A percentile compares a stretch with the other conserved stretches of the same genome.
Evolutionary conservation across 805 yeast genomes (phyloP).

Genomic region (Ogataea ramenticola): DNA sequence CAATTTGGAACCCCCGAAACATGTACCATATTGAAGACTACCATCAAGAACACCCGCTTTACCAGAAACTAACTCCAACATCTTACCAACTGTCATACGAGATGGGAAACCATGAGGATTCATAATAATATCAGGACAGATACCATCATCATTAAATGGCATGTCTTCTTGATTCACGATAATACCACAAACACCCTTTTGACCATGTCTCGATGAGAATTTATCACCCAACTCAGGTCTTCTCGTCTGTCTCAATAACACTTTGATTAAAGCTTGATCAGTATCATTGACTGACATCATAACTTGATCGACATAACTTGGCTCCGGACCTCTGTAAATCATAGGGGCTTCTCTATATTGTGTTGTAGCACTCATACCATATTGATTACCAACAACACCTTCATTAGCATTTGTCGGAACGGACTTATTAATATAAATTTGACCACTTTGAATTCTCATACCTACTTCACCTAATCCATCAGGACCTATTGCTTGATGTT

Average conservation of each 20-base stretch:
- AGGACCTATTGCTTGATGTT: constrained; percentile 80
- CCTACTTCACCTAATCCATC: constrained; percentile 98
- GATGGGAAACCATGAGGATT: constrained; percentile 99
- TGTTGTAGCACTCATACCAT: constrained; percentile 25
- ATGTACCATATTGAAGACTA: constrained; percentile 88
- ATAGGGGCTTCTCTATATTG: constrained; percentile 86
- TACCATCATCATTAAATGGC: constrained; percentile 91
- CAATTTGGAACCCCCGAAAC: constrained; percentile 96
- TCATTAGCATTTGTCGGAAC: constrained; percentile 85
- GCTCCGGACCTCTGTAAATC: constrained; percentile 89
- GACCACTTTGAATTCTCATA: constrained; percentile 82
- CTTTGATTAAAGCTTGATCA: constrained; percentile 91
- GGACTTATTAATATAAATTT: constrained; percentile 87
- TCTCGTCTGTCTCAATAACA: constrained; percentile 87
- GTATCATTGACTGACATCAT: constrained; percentile 95
- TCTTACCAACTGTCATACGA: constrained; percentile 99
- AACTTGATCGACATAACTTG: constrained; percentile 92
- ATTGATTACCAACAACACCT: constrained; percentile 39
- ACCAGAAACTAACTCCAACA: constrained; percentile 94
- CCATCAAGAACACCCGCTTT: constrained; percentile 97
- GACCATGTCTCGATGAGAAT: constrained; percentile 96
- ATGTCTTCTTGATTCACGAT: constrained; percentile 95
- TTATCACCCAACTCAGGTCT: constrained; percentile 97
- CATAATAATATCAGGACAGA: constrained; percentile 94
- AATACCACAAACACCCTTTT: constrained; percentile 98